A percentile compares a stretch with the other conserved stretches of the same genome.
phyloP scores from a whole-genome alignment of 2,329 filamentous ascomycete species.

The Aspergillus costaricaensis region DNA sequence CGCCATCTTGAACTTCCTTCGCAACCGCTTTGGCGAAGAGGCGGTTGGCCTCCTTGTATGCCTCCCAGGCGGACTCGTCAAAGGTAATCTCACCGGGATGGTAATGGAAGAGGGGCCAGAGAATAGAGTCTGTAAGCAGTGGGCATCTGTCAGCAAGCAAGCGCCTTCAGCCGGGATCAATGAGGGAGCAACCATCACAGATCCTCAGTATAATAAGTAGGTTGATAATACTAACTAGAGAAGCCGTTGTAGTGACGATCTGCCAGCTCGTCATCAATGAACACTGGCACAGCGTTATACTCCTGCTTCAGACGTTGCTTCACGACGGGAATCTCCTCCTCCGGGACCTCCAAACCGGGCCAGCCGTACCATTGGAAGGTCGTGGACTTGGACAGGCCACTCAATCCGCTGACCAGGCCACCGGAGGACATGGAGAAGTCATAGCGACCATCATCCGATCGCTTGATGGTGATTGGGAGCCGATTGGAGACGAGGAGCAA shows the following conservation, averaged over 20 bases:
- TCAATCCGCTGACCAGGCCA: conserved; percentile 89
- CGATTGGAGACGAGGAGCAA: conserved; percentile 91
- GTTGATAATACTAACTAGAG: conserved; percentile 67
- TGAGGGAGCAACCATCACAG: not conserved
- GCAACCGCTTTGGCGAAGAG: conserved; percentile 87
- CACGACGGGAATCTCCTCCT: conserved; percentile 74
- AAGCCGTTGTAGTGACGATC: conserved; percentile 98
- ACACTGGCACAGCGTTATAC: conserved; percentile 86
- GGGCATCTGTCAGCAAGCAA: conserved; percentile 14
- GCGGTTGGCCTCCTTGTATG: conserved; percentile 89
- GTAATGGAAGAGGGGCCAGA: conserved; percentile 99
- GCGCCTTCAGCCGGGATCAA: no score
- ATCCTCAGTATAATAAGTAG: not conserved
- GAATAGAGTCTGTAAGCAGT: conserved; percentile 72
- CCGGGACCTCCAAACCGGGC: conserved; percentile 90
- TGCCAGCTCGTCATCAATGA: conserved; percentile 88
- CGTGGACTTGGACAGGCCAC: conserved; percentile 85
- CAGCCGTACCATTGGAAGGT: conserved; percentile 99
- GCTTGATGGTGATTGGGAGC: conserved; percentile 94
- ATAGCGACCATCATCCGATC: conserved; percentile 86
- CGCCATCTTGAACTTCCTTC: conserved; percentile 85
- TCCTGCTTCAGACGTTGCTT: conserved; percentile 79
- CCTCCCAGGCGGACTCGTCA: conserved; percentile 88
- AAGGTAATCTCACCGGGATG: conserved; percentile 98
- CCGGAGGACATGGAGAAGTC: conserved; percentile 96